Evolutionary conservation across 2,329 filamentous ascomycete genomes (phyloP).

Genomic region (Emericellopsis atlantica): DNA sequence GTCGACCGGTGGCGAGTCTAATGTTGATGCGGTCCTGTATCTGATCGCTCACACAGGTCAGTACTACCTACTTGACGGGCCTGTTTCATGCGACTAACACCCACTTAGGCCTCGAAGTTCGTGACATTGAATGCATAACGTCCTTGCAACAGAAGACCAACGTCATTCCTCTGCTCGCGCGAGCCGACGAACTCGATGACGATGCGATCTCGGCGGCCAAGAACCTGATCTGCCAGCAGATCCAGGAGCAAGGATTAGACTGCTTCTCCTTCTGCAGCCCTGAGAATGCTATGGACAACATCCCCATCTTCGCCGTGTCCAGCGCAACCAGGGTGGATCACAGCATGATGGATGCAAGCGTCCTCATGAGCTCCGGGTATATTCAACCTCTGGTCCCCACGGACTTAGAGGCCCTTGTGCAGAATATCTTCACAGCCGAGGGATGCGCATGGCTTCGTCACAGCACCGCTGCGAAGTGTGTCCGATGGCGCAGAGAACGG

Average conservation of each 20-base stretch:
- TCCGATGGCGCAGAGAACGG: constrained; percentile 50
- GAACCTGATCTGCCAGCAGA: constrained; percentile 39
- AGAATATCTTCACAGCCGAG: constrained; percentile 63
- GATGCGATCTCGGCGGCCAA: constrained; percentile 49
- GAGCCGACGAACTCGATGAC: constrained; percentile 54
- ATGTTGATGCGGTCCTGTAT: constrained; percentile 80
- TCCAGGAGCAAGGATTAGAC: constrained; percentile 44
- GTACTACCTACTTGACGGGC: too few species aligned
- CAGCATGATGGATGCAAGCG: constrained; percentile 82
- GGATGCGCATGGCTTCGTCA: constrained; percentile 75
- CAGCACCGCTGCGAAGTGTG: constrained; percentile 67
- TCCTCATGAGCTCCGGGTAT: constrained; percentile 88
- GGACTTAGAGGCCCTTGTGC: constrained; percentile 59
- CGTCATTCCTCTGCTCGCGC: constrained; percentile 70
- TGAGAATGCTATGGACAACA: constrained; percentile 11
- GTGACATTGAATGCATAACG: constrained; percentile 59
- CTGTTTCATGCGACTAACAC: neutral
- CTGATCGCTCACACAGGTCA: constrained; percentile 55
- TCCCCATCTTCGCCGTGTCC: constrained; percentile 61
- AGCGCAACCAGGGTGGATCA: constrained; percentile 58
- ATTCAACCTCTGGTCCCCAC: constrained; percentile 66
- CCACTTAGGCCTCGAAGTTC: constrained; percentile 13
- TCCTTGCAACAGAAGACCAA: constrained; percentile 65
- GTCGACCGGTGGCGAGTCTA: constrained; percentile 68
- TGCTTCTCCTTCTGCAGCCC: constrained; percentile 52